Base-by-base conservation (phyloP, 805 yeast genomes). In the Pichia ethanolica region DNA sequence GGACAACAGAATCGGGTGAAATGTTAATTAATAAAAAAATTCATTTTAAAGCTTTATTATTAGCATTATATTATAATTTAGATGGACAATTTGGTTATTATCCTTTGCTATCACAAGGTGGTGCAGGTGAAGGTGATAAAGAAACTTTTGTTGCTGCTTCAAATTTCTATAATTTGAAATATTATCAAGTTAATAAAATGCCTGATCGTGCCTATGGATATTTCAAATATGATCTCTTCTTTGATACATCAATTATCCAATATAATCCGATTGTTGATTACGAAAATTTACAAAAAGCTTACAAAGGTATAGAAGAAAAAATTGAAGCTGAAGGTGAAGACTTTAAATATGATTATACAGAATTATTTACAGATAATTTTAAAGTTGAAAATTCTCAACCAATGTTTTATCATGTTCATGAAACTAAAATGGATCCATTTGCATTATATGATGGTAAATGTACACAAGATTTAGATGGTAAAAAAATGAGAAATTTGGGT, bases 111-210 rank as follows among this genome's bases (percentile, higher is more conserved):
- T 71, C 83, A 1, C 81, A 81, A 63, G 84, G 85, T 38, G 73
- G 74, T 39, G 75, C 74, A 3, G 91, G 91, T n/a, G 87, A 82
- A 64, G 90, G 90, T 49, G 90, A 84, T 60, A 84, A 85, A 59
- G 90, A 84, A 55, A 83, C 91, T 0, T 77, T 82, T 45, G 69
- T 79, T 45, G 83, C 87, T 0, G 85, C 89, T 1, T 82, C 88
- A 7, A 71, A 71, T 39, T 71, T 71, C 9, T 64, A 74, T 37
- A 64, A 66, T 3, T 61, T 73, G 42, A 71, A 73, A 1, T 77
- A 67, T 51, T 79, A 80, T 56, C 84, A 79, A 62, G 68, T 73
- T 2, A 68, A 70, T 47, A 67, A 71, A 10, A 64, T 48, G 42
- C 61, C 64, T 1, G 64, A 59, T 40, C 60, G 56, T 42, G 33